Evolutionary conservation across 805 yeast genomes (phyloP).

Genomic region (Ogataea neopini): DNA sequence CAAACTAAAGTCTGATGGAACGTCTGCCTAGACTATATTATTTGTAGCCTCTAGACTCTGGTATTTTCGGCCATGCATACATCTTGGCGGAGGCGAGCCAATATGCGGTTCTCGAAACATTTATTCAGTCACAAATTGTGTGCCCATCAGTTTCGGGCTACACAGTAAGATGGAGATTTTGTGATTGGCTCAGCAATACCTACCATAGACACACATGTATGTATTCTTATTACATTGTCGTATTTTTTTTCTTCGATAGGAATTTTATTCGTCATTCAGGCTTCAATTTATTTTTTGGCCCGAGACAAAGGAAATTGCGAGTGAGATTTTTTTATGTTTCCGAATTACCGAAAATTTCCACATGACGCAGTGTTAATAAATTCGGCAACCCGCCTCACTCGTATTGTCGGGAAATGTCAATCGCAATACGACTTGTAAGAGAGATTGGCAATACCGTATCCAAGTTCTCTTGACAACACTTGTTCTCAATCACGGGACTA

Average conservation of each 20-base stretch:
- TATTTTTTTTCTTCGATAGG: no score
- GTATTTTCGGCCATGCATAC: neutral
- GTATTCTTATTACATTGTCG: no score
- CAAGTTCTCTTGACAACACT: no score
- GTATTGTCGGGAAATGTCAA: no score
- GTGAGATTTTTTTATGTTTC: neutral
- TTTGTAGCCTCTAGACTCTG: neutral
- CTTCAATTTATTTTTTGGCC: neutral
- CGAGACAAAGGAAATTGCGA: neutral
- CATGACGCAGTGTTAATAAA: neutral
- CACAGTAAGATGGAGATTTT: no score
- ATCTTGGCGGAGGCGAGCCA: neutral
- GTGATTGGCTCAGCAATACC: no score
- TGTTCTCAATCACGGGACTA: no score
- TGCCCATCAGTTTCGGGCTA: no score
- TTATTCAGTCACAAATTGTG: neutral
- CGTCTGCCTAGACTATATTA: neutral
- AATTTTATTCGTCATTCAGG: neutral
- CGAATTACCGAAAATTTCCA: conserved; percentile 3
- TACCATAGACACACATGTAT: no score
- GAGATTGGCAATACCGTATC: no score
- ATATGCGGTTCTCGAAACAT: neutral
- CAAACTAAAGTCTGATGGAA: neutral
- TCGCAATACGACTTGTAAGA: no score
- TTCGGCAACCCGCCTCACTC: neutral